These are phyloP conservation scores for Terana coerulea DNA, from an alignment of 768 basidiomycete genomes.

Conservation along the genomic window DNA sequence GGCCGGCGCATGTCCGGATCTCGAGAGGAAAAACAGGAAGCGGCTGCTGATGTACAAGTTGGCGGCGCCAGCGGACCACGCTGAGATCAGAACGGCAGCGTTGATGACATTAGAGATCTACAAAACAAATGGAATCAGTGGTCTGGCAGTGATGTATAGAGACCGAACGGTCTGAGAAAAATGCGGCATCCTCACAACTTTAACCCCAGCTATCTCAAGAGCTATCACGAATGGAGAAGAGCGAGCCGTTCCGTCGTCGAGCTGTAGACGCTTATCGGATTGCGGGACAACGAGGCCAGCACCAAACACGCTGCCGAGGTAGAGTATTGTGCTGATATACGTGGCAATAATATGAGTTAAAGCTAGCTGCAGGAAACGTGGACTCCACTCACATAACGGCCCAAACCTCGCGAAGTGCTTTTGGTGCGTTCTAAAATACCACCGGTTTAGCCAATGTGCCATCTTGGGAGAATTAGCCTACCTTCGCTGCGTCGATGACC, in stretches of 20 bases:
- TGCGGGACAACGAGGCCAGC: slow-evolving; percentile 38
- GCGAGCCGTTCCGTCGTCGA: slow-evolving; percentile 31
- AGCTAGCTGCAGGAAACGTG: not conserved
- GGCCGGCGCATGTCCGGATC: slow-evolving; percentile 34
- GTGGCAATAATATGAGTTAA: not conserved
- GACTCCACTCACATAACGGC: slow-evolving; percentile 19
- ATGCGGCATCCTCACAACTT: too few relatives aligned
- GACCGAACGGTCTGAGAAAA: slow-evolving; percentile 30
- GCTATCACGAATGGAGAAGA: slow-evolving; percentile 46
- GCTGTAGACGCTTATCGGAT: slow-evolving; percentile 24
- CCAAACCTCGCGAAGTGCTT: slow-evolving; percentile 19
- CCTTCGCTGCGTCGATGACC: slow-evolving; percentile 21
- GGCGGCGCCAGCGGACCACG: slow-evolving; percentile 50
- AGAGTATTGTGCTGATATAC: slow-evolving; percentile 34
- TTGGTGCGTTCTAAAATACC: slow-evolving; percentile 18
- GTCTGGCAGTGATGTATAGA: not conserved
- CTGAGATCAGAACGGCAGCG: slow-evolving; percentile 43
- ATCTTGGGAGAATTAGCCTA: not conserved
- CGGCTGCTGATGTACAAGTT: slow-evolving; percentile 47
- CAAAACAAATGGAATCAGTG: slow-evolving; percentile 3
- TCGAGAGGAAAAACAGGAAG: slow-evolving; percentile 47
- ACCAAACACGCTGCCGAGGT: slow-evolving; percentile 34
- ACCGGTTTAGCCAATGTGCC: not conserved
- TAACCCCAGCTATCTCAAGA: slow-evolving; percentile 31
- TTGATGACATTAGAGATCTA: slow-evolving; percentile 35